phyloP scores from a whole-genome alignment of 225 moss, liverwort and hornwort species.

The Pseudisothecium myosuroides region DNA sequence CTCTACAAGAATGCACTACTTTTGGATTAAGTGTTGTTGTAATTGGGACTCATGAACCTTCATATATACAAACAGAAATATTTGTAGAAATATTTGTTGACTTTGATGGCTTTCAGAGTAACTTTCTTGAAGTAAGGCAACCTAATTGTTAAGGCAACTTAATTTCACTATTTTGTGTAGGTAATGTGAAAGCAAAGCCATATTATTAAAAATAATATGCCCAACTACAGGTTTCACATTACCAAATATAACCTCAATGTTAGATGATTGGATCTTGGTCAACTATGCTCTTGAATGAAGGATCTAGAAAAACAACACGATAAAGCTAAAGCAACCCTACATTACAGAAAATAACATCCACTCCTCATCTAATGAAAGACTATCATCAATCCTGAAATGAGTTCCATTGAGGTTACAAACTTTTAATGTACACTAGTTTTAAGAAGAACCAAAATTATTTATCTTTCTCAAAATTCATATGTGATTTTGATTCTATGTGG shows the following conservation, averaged over 20 bases:
- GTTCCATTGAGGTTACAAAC: not conserved
- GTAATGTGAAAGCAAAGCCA: not conserved
- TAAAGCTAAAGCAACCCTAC: not conserved
- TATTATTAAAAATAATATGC: not conserved
- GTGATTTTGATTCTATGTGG: not conserved
- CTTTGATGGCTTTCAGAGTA: too few relatives aligned
- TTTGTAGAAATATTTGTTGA: too few relatives aligned
- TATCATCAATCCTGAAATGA: not conserved
- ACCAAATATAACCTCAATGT: not conserved
- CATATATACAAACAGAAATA: too few relatives aligned
- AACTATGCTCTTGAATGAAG: rapidly evolving
- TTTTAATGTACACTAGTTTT: not conserved
- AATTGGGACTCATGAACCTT: too few relatives aligned
- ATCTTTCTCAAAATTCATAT: not conserved
- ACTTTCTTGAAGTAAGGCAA: too few relatives aligned
- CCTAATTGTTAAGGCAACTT: too few relatives aligned
- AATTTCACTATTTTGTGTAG: too few relatives aligned
- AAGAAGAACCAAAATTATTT: not conserved
- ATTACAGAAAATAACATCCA: not conserved
- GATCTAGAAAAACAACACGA: rapidly evolving
- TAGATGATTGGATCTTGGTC: not conserved
- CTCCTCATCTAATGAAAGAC: not conserved
- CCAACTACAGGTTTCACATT: not conserved
- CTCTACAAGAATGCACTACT: too few relatives aligned
- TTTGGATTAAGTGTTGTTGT: too few relatives aligned